phyloP scores from a whole-genome alignment of 495 filamentous ascomycete species.

The Penicillium chermesinum region DNA sequence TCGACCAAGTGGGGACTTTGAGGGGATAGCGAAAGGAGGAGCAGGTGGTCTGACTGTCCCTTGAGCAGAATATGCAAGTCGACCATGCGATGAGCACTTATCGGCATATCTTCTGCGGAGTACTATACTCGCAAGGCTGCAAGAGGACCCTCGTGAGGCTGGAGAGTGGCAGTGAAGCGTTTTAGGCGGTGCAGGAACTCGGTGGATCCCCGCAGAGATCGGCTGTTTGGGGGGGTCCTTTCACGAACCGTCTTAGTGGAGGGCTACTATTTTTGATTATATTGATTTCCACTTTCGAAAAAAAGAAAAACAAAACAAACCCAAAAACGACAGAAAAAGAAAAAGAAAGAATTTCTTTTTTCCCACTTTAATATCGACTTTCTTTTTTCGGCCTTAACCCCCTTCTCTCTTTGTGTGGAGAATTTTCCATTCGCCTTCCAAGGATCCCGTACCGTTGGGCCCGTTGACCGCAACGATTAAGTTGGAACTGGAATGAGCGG shows the following conservation, averaged over 20 bases:
- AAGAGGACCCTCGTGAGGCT: constrained; percentile 16
- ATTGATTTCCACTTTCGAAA: too few species aligned
- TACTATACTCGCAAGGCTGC: neutral
- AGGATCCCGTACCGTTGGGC: neutral
- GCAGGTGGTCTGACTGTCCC: constrained; percentile 7
- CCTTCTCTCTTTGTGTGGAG: neutral
- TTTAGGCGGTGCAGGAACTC: constrained; percentile 20
- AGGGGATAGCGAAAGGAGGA: neutral
- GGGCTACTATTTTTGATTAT: neutral
- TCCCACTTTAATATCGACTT: neutral
- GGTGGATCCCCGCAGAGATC: constrained; percentile 18
- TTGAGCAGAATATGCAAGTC: too few species aligned
- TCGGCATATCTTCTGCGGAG: too few species aligned
- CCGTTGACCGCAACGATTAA: neutral
- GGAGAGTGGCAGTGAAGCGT: constrained; percentile 25
- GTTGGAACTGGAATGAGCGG: constrained; percentile 1
- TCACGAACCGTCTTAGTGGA: constrained; percentile 12
- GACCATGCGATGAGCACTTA: too few species aligned
- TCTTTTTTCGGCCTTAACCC: neutral
- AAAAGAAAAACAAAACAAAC: too few species aligned
- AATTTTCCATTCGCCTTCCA: neutral
- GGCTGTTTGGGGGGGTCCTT: constrained; percentile 10
- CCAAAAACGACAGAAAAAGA: too few species aligned
- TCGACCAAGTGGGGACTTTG: constrained; percentile 7
- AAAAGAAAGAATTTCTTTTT: too few species aligned